These are phyloP conservation scores for Cercospora sesami DNA, from an alignment of 2,329 filamentous ascomycete genomes.

Conservation along the genomic window DNA sequence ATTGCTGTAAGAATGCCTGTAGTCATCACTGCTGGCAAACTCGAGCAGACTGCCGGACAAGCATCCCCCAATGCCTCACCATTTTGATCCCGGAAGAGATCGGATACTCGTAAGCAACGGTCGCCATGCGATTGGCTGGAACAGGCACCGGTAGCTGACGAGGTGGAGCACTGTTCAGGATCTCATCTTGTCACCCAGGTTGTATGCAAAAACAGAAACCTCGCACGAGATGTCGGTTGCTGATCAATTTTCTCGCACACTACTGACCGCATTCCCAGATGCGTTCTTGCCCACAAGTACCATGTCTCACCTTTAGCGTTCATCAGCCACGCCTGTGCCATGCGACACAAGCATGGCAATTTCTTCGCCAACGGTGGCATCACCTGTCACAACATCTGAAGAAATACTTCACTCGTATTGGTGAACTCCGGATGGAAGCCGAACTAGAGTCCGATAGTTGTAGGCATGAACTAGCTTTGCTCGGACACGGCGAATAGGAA, in stretches of 20 bases:
- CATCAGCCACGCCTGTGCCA: not conserved
- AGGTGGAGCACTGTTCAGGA: not conserved
- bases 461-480: not conserved
- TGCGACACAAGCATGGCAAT: not conserved
- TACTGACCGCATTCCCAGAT: not conserved
- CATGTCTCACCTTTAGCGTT: not conserved
- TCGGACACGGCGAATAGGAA: not conserved
- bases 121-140: not conserved
- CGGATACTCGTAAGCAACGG: not conserved
- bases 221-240: not conserved
- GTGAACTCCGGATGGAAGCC: not conserved
- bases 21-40: not conserved
- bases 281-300: not conserved
- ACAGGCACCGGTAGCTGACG: not conserved
- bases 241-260: not conserved
- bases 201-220: not conserved
- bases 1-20: not conserved
- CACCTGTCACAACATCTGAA: not conserved
- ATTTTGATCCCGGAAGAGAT: not conserved
- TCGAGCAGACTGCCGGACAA: not conserved
- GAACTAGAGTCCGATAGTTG: not conserved
- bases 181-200: not conserved
- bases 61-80: not conserved
- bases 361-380: not conserved
- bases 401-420: not conserved